Conservation (phyloP, 202 grass and related monocot genomes). For the Setaria italica region DNA sequence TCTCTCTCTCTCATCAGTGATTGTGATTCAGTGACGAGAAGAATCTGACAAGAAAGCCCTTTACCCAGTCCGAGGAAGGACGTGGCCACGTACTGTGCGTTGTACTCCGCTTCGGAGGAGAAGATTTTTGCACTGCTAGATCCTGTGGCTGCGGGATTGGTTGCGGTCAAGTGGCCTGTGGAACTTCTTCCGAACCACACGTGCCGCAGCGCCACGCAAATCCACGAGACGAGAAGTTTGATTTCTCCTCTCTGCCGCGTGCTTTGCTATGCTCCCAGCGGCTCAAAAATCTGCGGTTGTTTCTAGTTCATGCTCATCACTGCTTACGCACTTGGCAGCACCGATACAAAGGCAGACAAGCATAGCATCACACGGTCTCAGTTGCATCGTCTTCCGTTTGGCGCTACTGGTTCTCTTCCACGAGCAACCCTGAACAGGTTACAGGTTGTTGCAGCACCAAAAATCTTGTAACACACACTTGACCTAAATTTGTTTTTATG, state of each 20-base stretch:
- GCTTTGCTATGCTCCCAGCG: neutral
- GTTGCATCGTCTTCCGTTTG: conserved; percentile 8
- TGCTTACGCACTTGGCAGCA: conserved; percentile 41
- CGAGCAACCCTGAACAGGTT: neutral
- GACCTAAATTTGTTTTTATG: neutral
- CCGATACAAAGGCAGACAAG: neutral
- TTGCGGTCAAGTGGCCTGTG: neutral
- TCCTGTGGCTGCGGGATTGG: neutral
- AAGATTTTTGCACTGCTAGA: neutral
- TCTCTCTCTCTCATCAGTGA: no score
- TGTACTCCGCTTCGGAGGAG: neutral
- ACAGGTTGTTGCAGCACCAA: no score
- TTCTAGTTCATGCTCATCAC: conserved; percentile 36
- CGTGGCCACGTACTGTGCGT: neutral
- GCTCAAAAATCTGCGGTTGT: neutral
- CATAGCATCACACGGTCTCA: neutral
- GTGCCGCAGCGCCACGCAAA: neutral
- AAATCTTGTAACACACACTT: neutral
- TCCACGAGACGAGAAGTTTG: conserved; percentile 11
- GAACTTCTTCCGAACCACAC: neutral
- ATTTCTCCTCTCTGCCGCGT: conserved; percentile 10
- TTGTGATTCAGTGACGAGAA: neutral
- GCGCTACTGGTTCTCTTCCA: neutral
- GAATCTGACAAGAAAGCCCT: neutral
- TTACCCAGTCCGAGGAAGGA: conserved; percentile 20